A percentile compares a stretch with the other conserved stretches of the same genome.
These are phyloP conservation scores for Cadophora sp. DNA, from an alignment of 2,329 filamentous ascomycete species.

Conservation along the genomic window DNA sequence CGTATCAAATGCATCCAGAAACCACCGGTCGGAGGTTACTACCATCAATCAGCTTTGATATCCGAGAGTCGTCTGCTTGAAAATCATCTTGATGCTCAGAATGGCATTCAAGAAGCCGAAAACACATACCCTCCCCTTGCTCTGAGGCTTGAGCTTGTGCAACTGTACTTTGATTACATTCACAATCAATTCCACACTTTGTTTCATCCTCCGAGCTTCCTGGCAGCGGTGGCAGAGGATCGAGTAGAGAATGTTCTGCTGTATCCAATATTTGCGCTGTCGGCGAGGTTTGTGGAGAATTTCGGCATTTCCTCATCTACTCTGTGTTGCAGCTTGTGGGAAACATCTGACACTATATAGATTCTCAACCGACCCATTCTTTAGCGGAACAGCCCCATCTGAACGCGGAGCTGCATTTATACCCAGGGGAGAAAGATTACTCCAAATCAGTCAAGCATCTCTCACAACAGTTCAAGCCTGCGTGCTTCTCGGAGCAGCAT, in stretches of 20 bases:
- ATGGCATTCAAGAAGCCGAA: background rate
- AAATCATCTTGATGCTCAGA: background rate
- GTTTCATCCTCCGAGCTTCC: conserved; percentile 34
- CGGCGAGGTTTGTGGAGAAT: conserved; percentile 30
- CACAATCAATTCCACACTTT: conserved; percentile 38
- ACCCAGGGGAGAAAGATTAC: conserved; percentile 26
- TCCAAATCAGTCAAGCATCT: conserved; percentile 34
- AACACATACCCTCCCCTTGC: conserved; percentile 30
- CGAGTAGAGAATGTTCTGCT: conserved; percentile 30
- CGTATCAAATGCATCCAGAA: conserved; percentile 15
- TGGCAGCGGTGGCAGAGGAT: conserved; percentile 26
- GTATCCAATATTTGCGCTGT: conserved; percentile 34
- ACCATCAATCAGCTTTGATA: conserved; percentile 6
- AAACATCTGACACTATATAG: conserved; percentile 14
- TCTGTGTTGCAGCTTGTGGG: background rate
- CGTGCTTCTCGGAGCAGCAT: conserved; percentile 34
- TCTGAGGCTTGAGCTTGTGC: conserved; percentile 31
- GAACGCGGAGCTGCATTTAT: conserved; percentile 29
- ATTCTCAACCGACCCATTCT: conserved; percentile 35
- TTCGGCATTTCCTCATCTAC: conserved; percentile 39
- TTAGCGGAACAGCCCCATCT: conserved; percentile 27
- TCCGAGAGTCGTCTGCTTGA: background rate
- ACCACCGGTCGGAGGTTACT: conserved; percentile 9
- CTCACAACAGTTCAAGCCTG: conserved; percentile 37
- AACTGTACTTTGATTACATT: conserved; percentile 37